These are phyloP conservation scores for Aspergillus alliaceus DNA, from an alignment of 2,329 filamentous ascomycete species.

Conservation along the genomic window DNA sequence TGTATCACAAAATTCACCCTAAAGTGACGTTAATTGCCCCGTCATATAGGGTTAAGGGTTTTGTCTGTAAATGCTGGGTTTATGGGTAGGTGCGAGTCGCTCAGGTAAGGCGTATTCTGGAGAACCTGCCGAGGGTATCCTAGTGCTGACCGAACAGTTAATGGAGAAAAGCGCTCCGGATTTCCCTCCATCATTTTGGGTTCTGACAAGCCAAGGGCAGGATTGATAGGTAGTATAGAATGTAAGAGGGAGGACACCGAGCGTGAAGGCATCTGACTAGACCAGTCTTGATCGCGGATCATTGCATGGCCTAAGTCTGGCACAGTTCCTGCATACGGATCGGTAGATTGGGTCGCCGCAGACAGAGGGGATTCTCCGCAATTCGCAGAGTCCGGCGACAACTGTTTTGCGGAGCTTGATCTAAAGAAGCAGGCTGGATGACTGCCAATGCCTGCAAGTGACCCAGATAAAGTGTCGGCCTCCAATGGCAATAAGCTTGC, in stretches of 20 bases:
- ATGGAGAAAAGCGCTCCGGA: constrained; percentile 10
- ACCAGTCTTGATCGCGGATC: constrained; percentile 13
- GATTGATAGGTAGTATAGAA: constrained; percentile 36
- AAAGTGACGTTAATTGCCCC: not conserved
- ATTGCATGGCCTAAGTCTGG: constrained; percentile 15
- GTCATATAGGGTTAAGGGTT: constrained; percentile 14
- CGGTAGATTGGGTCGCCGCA: constrained; percentile 15
- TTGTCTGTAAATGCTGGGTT: constrained; percentile 27
- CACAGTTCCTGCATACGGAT: constrained; percentile 8
- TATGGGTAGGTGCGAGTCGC: constrained; percentile 29
- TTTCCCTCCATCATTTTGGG: constrained; percentile 5
- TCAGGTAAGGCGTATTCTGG: constrained; percentile 16
- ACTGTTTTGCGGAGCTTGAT: constrained; percentile 7
- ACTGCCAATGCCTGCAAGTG: constrained; percentile 24
- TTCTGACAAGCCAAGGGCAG: constrained; percentile 16
- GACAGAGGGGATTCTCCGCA: constrained; percentile 15
- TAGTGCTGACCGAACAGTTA: constrained; percentile 12
- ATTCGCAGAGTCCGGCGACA: constrained; percentile 8
- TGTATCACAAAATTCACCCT: not conserved
- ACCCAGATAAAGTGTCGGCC: constrained; percentile 13
- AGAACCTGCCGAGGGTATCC: constrained; percentile 8
- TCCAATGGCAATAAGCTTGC: constrained; percentile 9
- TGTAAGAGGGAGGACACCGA: constrained; percentile 27
- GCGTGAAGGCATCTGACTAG: constrained; percentile 9
- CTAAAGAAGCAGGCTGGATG: constrained; percentile 20